Conservation (phyloP, 169 alveolate species). For the Eimeria sp. region DNA sequence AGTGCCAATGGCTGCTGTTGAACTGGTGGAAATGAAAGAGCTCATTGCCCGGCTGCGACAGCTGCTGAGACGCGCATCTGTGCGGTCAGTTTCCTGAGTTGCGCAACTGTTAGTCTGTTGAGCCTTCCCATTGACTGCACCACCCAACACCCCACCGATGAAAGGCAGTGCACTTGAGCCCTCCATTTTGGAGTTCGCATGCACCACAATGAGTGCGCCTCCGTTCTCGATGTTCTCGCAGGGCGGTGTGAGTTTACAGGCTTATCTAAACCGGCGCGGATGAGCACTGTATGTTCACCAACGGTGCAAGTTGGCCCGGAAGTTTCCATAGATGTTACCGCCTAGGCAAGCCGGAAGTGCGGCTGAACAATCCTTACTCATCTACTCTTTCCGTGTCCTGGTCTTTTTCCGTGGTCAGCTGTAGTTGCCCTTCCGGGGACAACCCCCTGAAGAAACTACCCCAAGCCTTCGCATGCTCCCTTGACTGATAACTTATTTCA, state of each 20-base stretch:
- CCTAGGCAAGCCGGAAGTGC: neutral
- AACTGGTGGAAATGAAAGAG: constrained; percentile 34
- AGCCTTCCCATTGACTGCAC: neutral
- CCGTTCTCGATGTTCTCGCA: neutral
- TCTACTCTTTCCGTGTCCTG: neutral
- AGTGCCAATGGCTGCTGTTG: constrained; percentile 12
- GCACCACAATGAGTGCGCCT: neutral
- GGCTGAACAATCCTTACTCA: neutral
- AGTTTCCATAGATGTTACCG: neutral
- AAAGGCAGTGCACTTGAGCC: neutral
- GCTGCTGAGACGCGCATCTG: constrained; percentile 58
- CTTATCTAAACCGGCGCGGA: neutral
- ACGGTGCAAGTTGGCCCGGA: neutral
- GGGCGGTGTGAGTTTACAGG: neutral
- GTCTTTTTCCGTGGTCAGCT: neutral
- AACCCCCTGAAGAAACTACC: constrained; percentile 7
- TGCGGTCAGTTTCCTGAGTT: constrained; percentile 71
- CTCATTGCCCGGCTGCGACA: constrained; percentile 68
- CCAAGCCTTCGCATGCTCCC: constrained; percentile 10
- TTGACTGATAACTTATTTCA: neutral
- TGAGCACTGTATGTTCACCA: constrained; percentile 5
- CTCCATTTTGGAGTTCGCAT: constrained; percentile 3
- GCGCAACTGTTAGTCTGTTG: constrained; percentile 1
- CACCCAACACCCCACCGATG: neutral
- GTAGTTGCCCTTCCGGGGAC: neutral